Base-by-base conservation (phyloP, 2,329 filamentous ascomycete genomes). In the Claviceps paspali region DNA sequence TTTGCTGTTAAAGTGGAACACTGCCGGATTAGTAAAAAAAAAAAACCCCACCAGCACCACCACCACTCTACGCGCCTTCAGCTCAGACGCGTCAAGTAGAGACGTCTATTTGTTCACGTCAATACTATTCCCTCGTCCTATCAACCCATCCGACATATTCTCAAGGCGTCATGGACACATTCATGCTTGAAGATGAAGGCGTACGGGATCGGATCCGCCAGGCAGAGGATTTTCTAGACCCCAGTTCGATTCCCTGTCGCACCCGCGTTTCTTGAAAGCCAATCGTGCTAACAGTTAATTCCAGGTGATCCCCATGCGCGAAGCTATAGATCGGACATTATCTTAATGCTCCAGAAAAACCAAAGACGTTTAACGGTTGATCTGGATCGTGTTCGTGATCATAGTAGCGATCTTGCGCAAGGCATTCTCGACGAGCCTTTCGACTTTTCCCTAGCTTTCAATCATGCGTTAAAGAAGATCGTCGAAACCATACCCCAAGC, bases 211-310 rank as follows among this genome's bases (percentile, higher is more conserved):
- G 86, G 51, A 76, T 94, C 57, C 81, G 85, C 50, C 76, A 81
- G 45, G 86, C 85, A n/a, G 73, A 81, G 50, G 87, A 95, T 57
- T 95, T 96, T 53, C 75, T 96, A 30, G 88, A 95, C 65, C 88
- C 88, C 43, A 79, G 86, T 94, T 72, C 52, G 79, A 33, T n/a
- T 19, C 10, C 11, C 7, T 21, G 17, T 19, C n/a, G 6, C 14
- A 19, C 11, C 11, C 32, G 19, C n/a, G 12, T 17, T 23, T 39
- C 17, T 12, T n/a, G 14, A 22, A 14, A 19, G 35, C 17, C 29
- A 11, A 6, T 33, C 4, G 7, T 26, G 29, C 29, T 36, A 15
- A 37, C 27, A 27, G 15, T 14, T 17, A 27, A 19, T 8, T 26
- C 7, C 17, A 72, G 67, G 65, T 51, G 65, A 71, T 52, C 62